phyloP scores from a whole-genome alignment of 805 yeast genomes.

The Ogataea trehalophila region DNA sequence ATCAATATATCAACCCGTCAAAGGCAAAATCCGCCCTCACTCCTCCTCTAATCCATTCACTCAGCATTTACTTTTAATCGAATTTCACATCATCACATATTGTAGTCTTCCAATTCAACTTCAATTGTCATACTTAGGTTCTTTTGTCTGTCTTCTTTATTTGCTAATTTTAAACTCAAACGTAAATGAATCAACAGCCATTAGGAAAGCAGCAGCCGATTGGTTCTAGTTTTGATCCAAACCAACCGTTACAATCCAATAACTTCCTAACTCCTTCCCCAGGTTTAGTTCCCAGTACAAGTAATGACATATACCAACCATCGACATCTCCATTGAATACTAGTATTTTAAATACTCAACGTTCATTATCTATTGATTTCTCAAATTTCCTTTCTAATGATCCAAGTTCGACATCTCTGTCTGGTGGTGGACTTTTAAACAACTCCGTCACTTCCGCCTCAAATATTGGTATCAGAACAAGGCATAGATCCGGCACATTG shows the following conservation, averaged over 20 bases:
- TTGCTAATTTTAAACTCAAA: not conserved
- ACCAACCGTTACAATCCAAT: conserved; percentile 1
- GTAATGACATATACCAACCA: conserved; percentile 3
- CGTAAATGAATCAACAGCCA: conserved; percentile 6
- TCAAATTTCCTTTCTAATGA: conserved; percentile 14
- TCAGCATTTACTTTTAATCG: too few relatives aligned
- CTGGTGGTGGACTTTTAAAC: conserved; percentile 12
- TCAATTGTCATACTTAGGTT: not conserved
- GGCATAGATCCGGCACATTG: conserved; percentile 76
- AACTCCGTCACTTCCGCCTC: conserved; percentile 23
- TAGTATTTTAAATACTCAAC: conserved; percentile 3
- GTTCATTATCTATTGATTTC: conserved; percentile 16
- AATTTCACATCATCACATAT: too few relatives aligned
- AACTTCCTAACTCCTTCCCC: conserved; percentile 16
- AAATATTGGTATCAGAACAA: conserved; percentile 40
- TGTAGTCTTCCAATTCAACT: too few relatives aligned
- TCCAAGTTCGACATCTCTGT: conserved; percentile 2
- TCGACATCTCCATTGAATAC: not conserved
- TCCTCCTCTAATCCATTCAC: too few relatives aligned
- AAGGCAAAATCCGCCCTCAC: too few relatives aligned
- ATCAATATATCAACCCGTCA: too few relatives aligned
- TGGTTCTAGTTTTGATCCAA: conserved; percentile 1
- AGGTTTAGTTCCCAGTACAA: conserved; percentile 8
- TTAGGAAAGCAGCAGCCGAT: not conserved
- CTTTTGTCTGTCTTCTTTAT: not conserved